Evolutionary conservation across 805 yeast genomes (phyloP).

Genomic region (Kodamaea hsintzibuensis): DNA sequence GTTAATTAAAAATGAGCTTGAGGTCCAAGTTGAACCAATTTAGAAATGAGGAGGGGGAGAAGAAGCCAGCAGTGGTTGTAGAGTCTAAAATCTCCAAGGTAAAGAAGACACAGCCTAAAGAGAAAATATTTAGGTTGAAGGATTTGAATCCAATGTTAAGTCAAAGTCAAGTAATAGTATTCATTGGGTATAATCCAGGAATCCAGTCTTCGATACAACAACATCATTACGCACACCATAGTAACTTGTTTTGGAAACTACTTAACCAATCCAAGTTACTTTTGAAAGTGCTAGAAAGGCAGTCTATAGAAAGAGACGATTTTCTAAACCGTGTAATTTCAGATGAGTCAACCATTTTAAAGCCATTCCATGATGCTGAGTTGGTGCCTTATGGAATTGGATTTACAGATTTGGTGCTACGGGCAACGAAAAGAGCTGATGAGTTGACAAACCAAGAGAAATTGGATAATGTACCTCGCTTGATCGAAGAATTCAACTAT

Average conservation of each 20-base stretch:
- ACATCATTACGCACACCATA: slow-evolving; percentile 71
- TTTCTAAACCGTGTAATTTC: slow-evolving; percentile 15
- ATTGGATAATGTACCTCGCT: slow-evolving; percentile 51
- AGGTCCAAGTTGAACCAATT: slow-evolving; percentile 19
- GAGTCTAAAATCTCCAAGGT: neutral
- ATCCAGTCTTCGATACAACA: slow-evolving; percentile 57
- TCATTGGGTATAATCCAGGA: slow-evolving; percentile 77
- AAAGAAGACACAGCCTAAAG: neutral
- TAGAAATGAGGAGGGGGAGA: slow-evolving; percentile 13
- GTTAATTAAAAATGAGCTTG: slow-evolving; percentile 6
- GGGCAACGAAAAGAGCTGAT: slow-evolving; percentile 61
- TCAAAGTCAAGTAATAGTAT: slow-evolving; percentile 40
- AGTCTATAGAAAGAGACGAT: slow-evolving; percentile 11
- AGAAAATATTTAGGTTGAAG: slow-evolving; percentile 5
- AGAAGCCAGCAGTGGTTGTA: neutral
- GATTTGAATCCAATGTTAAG: slow-evolving; percentile 37
- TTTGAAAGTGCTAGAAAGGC: slow-evolving; percentile 9
- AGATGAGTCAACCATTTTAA: slow-evolving; percentile 17
- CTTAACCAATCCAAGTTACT: slow-evolving; percentile 54
- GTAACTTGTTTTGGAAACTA: slow-evolving; percentile 69
- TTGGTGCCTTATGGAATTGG: slow-evolving; percentile 53
- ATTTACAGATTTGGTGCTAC: slow-evolving; percentile 66
- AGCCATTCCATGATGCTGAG: slow-evolving; percentile 41
- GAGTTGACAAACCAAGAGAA: slow-evolving; percentile 57
- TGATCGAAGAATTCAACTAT: slow-evolving; percentile 45